These are phyloP conservation scores for Westerdykella sp. DNA, from an alignment of 2,329 filamentous ascomycete species.

Conservation along the genomic window DNA sequence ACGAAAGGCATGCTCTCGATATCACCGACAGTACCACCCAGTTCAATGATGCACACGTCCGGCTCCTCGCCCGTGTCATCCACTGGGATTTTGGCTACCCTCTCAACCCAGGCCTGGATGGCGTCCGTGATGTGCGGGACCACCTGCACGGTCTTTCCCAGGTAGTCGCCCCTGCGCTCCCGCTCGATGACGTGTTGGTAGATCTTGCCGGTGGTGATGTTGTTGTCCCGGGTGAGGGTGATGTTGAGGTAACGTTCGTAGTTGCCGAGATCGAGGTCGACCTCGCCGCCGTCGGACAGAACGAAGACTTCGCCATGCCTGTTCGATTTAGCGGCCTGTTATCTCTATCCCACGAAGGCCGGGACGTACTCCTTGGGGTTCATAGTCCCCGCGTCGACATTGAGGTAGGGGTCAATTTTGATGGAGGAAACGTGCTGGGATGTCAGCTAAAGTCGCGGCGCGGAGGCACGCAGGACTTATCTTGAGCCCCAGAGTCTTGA, in stretches of 20 bases:
- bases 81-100: constrained; percentile 77
- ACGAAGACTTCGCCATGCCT: constrained; percentile 89
- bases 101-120: constrained; percentile 87
- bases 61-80: constrained; percentile 77
- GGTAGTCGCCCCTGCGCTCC: constrained; percentile 67
- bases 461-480: constrained; percentile 46
- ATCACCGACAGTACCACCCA: constrained; percentile 67
- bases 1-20: constrained; percentile 86
- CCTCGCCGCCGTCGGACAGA: constrained; percentile 73
- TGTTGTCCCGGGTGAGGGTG: constrained; percentile 77
- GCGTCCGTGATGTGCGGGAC: constrained; percentile 89
- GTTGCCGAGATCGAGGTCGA: constrained; percentile 68
- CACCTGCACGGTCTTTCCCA: constrained; percentile 83
- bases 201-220: constrained; percentile 97
- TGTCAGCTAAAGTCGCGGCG: constrained; percentile 25
- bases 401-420: constrained; percentile 69
- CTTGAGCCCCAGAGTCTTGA: constrained; percentile 75
- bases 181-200: constrained; percentile 82
- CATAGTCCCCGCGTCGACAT: constrained; percentile 70
- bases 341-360: neutral
- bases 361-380: constrained; percentile 54
- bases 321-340: neutral
- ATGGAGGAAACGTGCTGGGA: constrained; percentile 54
- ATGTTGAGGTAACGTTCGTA: constrained; percentile 78
- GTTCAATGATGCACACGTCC: constrained; percentile 83